Base-by-base conservation (phyloP, 2,329 filamentous ascomycete genomes). In the Lizonia empirigonia region DNA sequence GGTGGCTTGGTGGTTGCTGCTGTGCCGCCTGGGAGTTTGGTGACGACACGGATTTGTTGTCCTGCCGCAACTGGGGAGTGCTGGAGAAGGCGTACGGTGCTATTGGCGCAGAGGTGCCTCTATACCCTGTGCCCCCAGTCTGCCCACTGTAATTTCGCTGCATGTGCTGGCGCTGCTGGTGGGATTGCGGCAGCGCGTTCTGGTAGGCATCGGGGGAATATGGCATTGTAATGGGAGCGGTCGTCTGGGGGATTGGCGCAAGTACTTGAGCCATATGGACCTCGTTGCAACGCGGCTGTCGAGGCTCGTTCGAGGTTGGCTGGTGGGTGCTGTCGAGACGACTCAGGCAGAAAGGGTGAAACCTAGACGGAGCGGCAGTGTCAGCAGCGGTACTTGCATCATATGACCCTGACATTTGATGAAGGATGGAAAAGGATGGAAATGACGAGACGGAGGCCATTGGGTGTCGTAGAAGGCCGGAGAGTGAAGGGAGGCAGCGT, bases 61-160 rank as follows among this genome's bases (percentile, higher is more conserved):
- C 83, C 56, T 80, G 75, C 47, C 81, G 78, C 55, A 84, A 74
- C 64, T 82, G 78, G 47, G 83, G 82, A 29, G 78, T 79, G 53
- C 72, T 70, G 51, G 77, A 76, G 60, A 80, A 80, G 34, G 78
- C 78, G 62, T 80, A 80, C 4, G 78, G 76, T 58, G 78, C 76
- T 63, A 79, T 77, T 34, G 78, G 77, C 27, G 76, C 69, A 26
- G 76, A 69, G 12, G 72, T 70, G 53, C 74, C 73, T 53, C 77
- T 69, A 59, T 78, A 79, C 36, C 65, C 70, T 57, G 69, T 63
- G 38, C 64, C 67, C 34, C 65, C 66, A 54, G 72, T 68, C 55
- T 74, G 71, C 27, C 67, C 67, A 68, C 74, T 77, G 67, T 78
- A 77, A 35, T 71, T 65, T 53, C 77, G 70, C 58, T 74, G 68